Conservation (phyloP, 1,284 basidiomycete genomes). For the Phellinidium pouzarii region DNA sequence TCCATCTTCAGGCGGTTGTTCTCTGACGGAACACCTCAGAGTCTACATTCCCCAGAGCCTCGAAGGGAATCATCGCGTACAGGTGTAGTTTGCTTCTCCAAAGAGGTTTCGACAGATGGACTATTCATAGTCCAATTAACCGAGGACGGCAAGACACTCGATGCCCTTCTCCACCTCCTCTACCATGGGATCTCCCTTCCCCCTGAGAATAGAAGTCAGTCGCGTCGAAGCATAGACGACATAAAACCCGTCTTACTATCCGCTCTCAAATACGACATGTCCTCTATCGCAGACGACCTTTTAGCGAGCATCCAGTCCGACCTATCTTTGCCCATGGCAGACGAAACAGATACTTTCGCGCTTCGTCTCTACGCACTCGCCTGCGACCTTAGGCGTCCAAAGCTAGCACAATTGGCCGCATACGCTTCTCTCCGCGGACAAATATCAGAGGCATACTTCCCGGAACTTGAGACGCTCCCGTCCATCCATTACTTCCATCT, state of each 20-base stretch:
- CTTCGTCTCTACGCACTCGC: slow-evolving; percentile 9
- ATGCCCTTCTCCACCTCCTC: slow-evolving; percentile 47
- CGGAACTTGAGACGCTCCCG: not conserved
- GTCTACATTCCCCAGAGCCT: slow-evolving; percentile 9
- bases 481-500: slow-evolving; percentile 8
- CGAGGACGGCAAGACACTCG: slow-evolving; percentile 40
- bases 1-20: slow-evolving; percentile 26
- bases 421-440: slow-evolving; percentile 1
- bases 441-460: not conserved
- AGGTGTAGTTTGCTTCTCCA: not conserved
- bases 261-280: slow-evolving; percentile 34
- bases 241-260: slow-evolving; percentile 26
- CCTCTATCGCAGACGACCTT: slow-evolving; percentile 31
- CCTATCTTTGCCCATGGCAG: not conserved
- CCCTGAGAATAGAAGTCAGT: not conserved
- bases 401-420: slow-evolving; percentile 5
- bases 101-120: slow-evolving; percentile 20
- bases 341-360: slow-evolving; percentile 25
- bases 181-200: slow-evolving; percentile 29
- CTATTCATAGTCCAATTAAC: slow-evolving; percentile 47
- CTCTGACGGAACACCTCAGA: slow-evolving; percentile 1
- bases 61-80: not conserved
- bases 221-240: not conserved
- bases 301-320: slow-evolving; percentile 38
- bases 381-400: not conserved